A percentile compares a stretch with the other conserved stretches of the same genome.
phyloP scores from a whole-genome alignment of 352 stramenopile species.

The Phytophthora citrophthora region DNA sequence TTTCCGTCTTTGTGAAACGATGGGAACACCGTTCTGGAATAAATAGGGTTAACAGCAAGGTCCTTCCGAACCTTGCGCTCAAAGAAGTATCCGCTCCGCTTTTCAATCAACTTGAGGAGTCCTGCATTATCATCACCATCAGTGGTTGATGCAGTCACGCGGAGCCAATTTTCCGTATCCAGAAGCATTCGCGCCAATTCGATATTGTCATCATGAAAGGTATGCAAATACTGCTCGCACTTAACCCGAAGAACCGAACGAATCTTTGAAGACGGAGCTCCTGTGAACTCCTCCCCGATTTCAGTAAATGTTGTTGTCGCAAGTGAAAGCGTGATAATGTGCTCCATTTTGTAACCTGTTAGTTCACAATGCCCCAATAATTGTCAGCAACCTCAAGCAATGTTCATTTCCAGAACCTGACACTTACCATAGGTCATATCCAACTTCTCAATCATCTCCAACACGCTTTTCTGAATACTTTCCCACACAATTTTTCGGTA shows the following conservation, averaged over 20 bases:
- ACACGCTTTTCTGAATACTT: slow-evolving; percentile 82
- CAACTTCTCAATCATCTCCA: slow-evolving; percentile 76
- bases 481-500: slow-evolving; percentile 90
- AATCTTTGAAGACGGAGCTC: slow-evolving; percentile 66
- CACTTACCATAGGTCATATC: slow-evolving; percentile 72
- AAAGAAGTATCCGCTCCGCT: slow-evolving; percentile 78
- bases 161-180: slow-evolving; percentile 87
- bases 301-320: slow-evolving; percentile 78
- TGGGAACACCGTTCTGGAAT: slow-evolving; percentile 71
- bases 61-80: slow-evolving; percentile 51
- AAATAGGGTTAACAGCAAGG: slow-evolving; percentile 60
- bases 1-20: slow-evolving; percentile 68
- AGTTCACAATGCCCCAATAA: slow-evolving; percentile 6
- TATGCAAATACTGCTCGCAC: slow-evolving; percentile 81
- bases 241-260: slow-evolving; percentile 77
- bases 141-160: slow-evolving; percentile 57
- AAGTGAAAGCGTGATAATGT: slow-evolving; percentile 85
- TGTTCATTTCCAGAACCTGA: background rate
- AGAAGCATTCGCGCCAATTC: slow-evolving; percentile 85
- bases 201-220: slow-evolving; percentile 83
- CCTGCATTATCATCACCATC: slow-evolving; percentile 52
- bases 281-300: slow-evolving; percentile 88
- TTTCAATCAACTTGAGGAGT: slow-evolving; percentile 76
- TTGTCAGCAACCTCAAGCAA: slow-evolving; percentile 7
- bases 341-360: slow-evolving; percentile 87